Evolutionary conservation across 2,329 filamentous ascomycete species (phyloP).

Genomic region (Calonectria leucothoes): DNA sequence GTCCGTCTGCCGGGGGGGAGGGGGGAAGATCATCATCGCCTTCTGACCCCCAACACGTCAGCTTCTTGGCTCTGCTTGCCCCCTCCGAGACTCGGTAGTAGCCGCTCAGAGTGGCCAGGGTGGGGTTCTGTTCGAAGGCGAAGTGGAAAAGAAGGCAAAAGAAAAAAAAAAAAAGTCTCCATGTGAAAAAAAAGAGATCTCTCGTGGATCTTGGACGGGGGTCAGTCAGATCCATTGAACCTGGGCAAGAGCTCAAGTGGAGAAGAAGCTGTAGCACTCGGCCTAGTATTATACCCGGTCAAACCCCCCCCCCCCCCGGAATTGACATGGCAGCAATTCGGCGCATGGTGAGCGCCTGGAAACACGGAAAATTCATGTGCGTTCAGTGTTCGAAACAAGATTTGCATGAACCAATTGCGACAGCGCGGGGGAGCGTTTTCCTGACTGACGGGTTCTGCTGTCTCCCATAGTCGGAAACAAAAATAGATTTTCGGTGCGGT

Average conservation of each 20-base stretch:
- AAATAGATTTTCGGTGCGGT: slow-evolving; percentile 12
- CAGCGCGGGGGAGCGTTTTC: not conserved
- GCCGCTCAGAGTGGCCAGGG: not conserved
- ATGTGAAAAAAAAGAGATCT: not conserved
- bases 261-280: slow-evolving; percentile 11
- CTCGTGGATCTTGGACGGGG: slow-evolving; percentile 14
- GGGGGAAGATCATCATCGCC: too few species aligned
- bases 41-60: slow-evolving; percentile 10
- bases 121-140: not conserved
- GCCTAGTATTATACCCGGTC: not conserved
- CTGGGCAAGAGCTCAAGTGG: not conserved
- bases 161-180: not conserved
- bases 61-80: not conserved
- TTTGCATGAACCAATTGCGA: not conserved
- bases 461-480: not conserved
- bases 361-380: slow-evolving; percentile 10
- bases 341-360: not conserved
- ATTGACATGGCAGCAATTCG: not conserved
- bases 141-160: not conserved
- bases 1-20: not conserved
- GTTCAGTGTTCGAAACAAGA: too few species aligned
- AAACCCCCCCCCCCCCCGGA: too few species aligned
- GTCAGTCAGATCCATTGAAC: slow-evolving; percentile 7
- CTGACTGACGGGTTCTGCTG: too few species aligned
- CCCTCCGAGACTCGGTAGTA: not conserved